These are phyloP conservation scores for Tylopilus sp. DNA, from an alignment of 1,284 basidiomycete genomes.

Conservation along the genomic window DNA sequence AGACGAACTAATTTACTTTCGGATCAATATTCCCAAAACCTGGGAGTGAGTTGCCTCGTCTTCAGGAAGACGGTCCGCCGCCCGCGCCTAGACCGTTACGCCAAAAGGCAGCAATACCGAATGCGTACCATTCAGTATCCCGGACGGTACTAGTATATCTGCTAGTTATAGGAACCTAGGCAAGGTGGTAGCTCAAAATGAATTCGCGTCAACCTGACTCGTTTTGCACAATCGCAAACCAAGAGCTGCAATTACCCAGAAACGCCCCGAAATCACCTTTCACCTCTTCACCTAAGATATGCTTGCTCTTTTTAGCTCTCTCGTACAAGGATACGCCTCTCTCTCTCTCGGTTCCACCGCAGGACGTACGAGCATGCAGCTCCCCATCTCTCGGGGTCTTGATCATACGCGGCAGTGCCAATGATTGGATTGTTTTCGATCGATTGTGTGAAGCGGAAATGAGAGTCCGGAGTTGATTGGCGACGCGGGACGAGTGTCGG, in stretches of 20 bases:
- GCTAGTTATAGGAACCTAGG: no score
- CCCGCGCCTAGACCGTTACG: no score
- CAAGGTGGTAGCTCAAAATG: no score
- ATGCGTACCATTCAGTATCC: no score
- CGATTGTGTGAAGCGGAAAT: slow-evolving; percentile 23
- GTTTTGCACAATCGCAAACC: not conserved
- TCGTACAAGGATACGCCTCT: slow-evolving; percentile 26
- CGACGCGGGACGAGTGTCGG: slow-evolving; percentile 33
- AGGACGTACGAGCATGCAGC: slow-evolving; percentile 29
- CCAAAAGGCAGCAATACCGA: no score
- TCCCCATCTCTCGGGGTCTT: slow-evolving; percentile 28
- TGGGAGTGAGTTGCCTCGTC: slow-evolving; percentile 20
- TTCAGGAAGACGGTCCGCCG: slow-evolving; percentile 4
- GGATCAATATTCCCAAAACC: slow-evolving; percentile 24
- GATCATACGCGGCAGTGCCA: not conserved
- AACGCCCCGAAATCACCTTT: slow-evolving; percentile 22
- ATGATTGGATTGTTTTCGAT: slow-evolving; percentile 13
- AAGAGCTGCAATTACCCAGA: slow-evolving; percentile 24
- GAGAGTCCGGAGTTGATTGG: slow-evolving; percentile 33
- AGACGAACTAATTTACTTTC: slow-evolving; percentile 27
- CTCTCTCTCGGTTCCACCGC: slow-evolving; percentile 21
- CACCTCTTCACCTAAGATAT: slow-evolving; percentile 27
- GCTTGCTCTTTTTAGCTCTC: slow-evolving; percentile 28
- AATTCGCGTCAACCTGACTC: slow-evolving; percentile 2
- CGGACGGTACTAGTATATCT: no score